A percentile compares a stretch with the other conserved stretches of the same genome.
Evolutionary conservation across 2,329 filamentous ascomycete species (phyloP).

Genomic region (Diplodia sapinea): DNA sequence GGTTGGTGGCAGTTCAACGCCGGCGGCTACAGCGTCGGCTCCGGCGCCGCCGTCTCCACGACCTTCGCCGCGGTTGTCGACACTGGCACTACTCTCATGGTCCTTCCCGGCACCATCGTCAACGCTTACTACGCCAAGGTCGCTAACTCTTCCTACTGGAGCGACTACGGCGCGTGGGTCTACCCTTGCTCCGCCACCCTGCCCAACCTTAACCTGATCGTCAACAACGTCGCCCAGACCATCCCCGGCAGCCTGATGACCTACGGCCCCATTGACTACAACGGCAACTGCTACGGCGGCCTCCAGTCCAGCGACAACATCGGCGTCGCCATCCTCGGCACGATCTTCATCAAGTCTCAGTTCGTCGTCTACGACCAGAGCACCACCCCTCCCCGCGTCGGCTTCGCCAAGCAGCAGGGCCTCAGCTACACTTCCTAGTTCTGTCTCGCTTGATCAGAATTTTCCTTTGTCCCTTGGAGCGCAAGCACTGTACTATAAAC

Average conservation of each 20-base stretch:
- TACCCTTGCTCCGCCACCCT: constrained; percentile 59
- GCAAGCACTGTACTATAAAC: background rate
- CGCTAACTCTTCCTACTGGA: constrained; percentile 56
- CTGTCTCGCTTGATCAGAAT: no score
- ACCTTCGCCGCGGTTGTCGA: constrained; percentile 66
- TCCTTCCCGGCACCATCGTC: constrained; percentile 61
- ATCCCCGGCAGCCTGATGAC: constrained; percentile 64
- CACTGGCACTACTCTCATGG: constrained; percentile 72
- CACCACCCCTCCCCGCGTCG: constrained; percentile 12
- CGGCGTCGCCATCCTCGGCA: constrained; percentile 73
- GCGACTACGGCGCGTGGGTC: constrained; percentile 60
- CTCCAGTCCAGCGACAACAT: constrained; percentile 68
- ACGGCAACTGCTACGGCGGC: constrained; percentile 71
- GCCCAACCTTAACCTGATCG: constrained; percentile 59
- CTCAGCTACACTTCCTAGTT: constrained; percentile 10
- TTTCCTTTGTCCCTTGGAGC: background rate
- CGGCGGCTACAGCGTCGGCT: constrained; percentile 62
- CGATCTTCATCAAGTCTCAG: constrained; percentile 78
- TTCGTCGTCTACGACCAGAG: constrained; percentile 56
- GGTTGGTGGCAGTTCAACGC: constrained; percentile 69
- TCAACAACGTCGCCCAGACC: constrained; percentile 56
- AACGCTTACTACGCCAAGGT: constrained; percentile 66
- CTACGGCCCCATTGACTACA: constrained; percentile 53
- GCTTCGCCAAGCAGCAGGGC: constrained; percentile 26
- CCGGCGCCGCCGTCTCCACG: constrained; percentile 41